A percentile compares a stretch with the other conserved stretches of the same genome.
These are phyloP conservation scores for Mucuna pruriens DNA, from an alignment of 306 rosid species.

Conservation along the genomic window DNA sequence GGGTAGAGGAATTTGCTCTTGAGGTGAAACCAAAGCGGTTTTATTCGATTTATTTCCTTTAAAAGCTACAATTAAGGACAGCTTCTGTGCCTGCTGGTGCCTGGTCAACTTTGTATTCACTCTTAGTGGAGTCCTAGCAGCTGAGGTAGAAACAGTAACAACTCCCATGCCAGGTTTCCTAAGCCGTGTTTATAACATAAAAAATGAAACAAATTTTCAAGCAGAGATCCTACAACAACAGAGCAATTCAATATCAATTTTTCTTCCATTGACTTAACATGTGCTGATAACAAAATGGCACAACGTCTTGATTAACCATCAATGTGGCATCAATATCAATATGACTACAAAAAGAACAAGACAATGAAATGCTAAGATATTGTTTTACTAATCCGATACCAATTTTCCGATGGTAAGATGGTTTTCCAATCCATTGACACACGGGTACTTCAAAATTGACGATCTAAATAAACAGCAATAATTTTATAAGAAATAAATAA, in stretches of 20 bases:
- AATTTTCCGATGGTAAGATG: not conserved
- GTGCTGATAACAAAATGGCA: not conserved
- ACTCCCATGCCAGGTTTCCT: slow-evolving; percentile 26
- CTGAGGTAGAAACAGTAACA: slow-evolving; percentile 23
- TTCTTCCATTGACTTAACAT: not conserved
- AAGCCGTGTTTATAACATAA: not conserved
- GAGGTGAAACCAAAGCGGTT: slow-evolving; percentile 51
- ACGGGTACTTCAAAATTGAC: not conserved
- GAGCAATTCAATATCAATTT: not conserved
- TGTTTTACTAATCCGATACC: not conserved
- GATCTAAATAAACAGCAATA: not conserved
- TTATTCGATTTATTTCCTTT: slow-evolving; percentile 54
- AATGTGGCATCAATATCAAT: not conserved
- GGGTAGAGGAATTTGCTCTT: slow-evolving; percentile 55
- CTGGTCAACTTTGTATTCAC: not conserved
- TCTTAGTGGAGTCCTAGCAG: slow-evolving; percentile 6
- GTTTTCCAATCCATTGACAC: not conserved
- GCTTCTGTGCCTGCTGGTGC: slow-evolving; percentile 36
- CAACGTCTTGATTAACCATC: not conserved
- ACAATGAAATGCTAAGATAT: not conserved
- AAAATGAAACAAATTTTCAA: not conserved
- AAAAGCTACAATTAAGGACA: slow-evolving; percentile 60
- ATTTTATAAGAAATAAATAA: not conserved
- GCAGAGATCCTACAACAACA: slow-evolving; percentile 4
- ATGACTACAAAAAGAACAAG: not conserved